A percentile compares a stretch with the other conserved stretches of the same genome.
These are phyloP conservation scores for Zygoascus meyerae DNA, from an alignment of 1,139 yeast species.

Conservation along the genomic window DNA sequence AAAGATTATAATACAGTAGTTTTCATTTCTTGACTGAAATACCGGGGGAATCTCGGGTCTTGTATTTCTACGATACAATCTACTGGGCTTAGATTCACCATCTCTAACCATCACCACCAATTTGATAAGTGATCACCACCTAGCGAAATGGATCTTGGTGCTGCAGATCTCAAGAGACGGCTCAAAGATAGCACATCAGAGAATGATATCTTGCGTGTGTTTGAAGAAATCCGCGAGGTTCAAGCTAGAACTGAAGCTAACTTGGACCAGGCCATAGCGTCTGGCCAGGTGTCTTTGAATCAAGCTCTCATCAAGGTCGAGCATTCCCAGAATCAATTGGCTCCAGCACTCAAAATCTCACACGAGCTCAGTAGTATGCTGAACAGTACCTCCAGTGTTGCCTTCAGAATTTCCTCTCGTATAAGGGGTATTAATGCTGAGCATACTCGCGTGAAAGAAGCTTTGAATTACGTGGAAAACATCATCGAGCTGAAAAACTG, in stretches of 20 bases:
- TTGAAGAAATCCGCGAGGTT: slow-evolving; percentile 12
- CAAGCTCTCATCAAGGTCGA: slow-evolving; percentile 25
- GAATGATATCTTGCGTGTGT: slow-evolving; percentile 12
- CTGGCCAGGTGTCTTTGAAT: slow-evolving; percentile 16
- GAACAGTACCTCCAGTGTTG: slow-evolving; percentile 58
- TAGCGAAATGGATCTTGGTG: too few species aligned
- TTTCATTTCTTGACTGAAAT: too few species aligned
- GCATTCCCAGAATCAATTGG: slow-evolving; percentile 29
- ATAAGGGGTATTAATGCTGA: slow-evolving; percentile 69
- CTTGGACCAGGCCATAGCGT: slow-evolving; percentile 13
- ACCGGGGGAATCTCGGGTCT: too few species aligned
- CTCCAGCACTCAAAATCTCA: slow-evolving; percentile 34
- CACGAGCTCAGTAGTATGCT: slow-evolving; percentile 47
- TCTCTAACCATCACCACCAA: neutral
- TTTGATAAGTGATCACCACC: neutral
- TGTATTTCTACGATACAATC: too few species aligned
- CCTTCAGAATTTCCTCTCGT: slow-evolving; percentile 60
- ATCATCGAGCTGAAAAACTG: slow-evolving; percentile 60
- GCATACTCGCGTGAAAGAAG: slow-evolving; percentile 57
- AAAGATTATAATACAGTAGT: too few species aligned
- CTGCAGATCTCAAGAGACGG: slow-evolving; percentile 7
- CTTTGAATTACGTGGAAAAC: slow-evolving; percentile 59
- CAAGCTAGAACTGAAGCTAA: slow-evolving; percentile 7
- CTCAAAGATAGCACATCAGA: slow-evolving; percentile 11
- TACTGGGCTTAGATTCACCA: too few species aligned